These are phyloP conservation scores for Podospora comata DNA, from an alignment of 495 filamentous ascomycete genomes.

Conservation along the genomic window DNA sequence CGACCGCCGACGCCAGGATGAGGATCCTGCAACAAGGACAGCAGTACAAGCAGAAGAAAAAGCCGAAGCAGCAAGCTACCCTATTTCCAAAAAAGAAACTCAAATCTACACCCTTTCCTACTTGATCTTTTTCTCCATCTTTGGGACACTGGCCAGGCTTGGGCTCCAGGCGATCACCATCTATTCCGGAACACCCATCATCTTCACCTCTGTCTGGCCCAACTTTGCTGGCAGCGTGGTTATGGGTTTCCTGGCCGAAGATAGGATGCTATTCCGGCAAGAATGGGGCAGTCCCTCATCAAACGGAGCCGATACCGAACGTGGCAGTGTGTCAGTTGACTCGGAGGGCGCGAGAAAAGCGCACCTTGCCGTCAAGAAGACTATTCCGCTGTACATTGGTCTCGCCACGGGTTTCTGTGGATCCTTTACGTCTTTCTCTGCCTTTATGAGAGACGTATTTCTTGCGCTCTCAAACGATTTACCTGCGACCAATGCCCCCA, in stretches of 20 bases:
- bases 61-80: constrained; percentile 1
- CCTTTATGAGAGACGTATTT: constrained; percentile 82
- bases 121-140: constrained; percentile 80
- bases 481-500: constrained; percentile 22
- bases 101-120: constrained; percentile 76
- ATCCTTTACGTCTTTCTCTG: constrained; percentile 86
- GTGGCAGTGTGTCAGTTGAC: constrained; percentile 29
- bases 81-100: constrained; percentile 57
- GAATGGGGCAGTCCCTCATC: constrained; percentile 27
- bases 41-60: constrained; percentile 14
- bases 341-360: constrained; percentile 45
- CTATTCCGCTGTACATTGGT: constrained; percentile 85
- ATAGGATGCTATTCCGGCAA: constrained; percentile 66
- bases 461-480: constrained; percentile 78
- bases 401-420: constrained; percentile 93
- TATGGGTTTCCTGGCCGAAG: constrained; percentile 84
- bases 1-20: constrained; percentile 10
- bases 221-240: constrained; percentile 81
- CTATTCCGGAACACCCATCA: constrained; percentile 73
- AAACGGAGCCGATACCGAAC: constrained; percentile 4
- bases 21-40: constrained; percentile 13
- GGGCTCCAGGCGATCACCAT: constrained; percentile 78
- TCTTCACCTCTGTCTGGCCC: constrained; percentile 79
- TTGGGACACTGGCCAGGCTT: constrained; percentile 81
- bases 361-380: constrained; percentile 66